phyloP scores from a whole-genome alignment of 768 basidiomycete species.

The Auricularia sp. region DNA sequence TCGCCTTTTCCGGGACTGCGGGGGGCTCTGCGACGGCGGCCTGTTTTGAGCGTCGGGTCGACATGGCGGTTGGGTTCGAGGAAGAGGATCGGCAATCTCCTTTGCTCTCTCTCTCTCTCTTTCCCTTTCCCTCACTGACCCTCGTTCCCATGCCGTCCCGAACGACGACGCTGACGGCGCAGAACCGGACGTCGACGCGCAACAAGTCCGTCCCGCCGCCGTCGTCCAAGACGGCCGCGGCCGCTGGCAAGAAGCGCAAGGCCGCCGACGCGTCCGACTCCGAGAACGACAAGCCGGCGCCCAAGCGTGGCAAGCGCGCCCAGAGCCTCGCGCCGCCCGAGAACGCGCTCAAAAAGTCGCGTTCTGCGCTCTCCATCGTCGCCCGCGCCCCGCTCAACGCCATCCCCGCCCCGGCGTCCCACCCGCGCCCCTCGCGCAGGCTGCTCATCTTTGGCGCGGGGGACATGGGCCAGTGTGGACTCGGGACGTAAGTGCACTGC shows the following conservation, averaged over 20 bases:
- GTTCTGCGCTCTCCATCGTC: neutral
- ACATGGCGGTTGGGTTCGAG: neutral
- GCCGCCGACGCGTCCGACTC: neutral
- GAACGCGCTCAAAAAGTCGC: neutral
- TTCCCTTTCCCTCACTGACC: neutral
- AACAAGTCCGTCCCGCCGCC: neutral
- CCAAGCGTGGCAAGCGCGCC: neutral
- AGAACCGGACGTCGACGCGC: neutral
- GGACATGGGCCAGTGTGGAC: conserved; percentile 79
- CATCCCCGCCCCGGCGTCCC: conserved; percentile 47
- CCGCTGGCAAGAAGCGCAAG: neutral
- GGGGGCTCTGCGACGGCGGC: neutral
- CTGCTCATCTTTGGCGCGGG: conserved; percentile 87
- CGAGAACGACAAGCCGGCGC: neutral
- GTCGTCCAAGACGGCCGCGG: neutral
- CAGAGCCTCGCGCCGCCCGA: neutral
- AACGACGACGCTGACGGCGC: neutral
- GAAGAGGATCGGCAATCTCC: neutral
- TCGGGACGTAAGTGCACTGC: neutral
- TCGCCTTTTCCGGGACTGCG: neutral
- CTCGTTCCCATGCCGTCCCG: neutral
- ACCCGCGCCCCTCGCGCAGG: conserved; percentile 53
- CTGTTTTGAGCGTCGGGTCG: neutral
- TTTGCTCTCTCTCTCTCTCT: neutral
- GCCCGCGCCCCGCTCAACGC: conserved; percentile 8